Conservation (phyloP, 306 rosid species). For the Vicia faba region DNA sequence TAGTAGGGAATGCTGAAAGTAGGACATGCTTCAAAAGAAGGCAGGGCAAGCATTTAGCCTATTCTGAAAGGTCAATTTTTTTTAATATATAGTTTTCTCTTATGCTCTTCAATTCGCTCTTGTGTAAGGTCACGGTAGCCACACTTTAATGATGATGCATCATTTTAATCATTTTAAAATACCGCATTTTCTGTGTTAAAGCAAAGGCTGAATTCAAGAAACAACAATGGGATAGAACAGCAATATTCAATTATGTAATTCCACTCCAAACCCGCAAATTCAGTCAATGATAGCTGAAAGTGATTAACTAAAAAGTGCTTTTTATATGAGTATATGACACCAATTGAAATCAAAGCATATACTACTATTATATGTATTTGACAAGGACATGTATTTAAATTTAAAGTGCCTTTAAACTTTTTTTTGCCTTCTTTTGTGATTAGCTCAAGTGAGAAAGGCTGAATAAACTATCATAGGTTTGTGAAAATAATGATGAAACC, state of each 20-base stretch:
- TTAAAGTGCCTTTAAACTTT: constrained; percentile 6
- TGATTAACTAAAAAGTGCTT: constrained; percentile 40
- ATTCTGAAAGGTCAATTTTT: too few relatives aligned
- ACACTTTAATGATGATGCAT: constrained; percentile 49
- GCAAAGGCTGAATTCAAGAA: constrained; percentile 44
- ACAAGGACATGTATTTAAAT: neutral
- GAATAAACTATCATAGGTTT: constrained; percentile 32
- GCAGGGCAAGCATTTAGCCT: too few relatives aligned
- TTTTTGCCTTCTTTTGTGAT: constrained; percentile 27
- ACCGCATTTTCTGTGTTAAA: constrained; percentile 53
- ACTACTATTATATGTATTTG: neutral
- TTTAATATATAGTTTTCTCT: neutral
- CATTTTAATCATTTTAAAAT: constrained; percentile 47
- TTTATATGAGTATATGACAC: constrained; percentile 42
- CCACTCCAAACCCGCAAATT: constrained; percentile 29
- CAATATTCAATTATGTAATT: constrained; percentile 30
- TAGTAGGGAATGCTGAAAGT: too few relatives aligned
- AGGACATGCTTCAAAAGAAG: too few relatives aligned
- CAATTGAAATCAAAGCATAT: constrained; percentile 46
- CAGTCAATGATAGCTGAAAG: constrained; percentile 58
- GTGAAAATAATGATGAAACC: constrained; percentile 51
- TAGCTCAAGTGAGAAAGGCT: constrained; percentile 38
- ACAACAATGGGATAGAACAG: constrained; percentile 13
- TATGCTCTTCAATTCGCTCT: neutral
- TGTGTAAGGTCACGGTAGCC: constrained; percentile 19